phyloP scores from a whole-genome alignment of 106 monocot genomes.

The Agapanthus africanus region DNA sequence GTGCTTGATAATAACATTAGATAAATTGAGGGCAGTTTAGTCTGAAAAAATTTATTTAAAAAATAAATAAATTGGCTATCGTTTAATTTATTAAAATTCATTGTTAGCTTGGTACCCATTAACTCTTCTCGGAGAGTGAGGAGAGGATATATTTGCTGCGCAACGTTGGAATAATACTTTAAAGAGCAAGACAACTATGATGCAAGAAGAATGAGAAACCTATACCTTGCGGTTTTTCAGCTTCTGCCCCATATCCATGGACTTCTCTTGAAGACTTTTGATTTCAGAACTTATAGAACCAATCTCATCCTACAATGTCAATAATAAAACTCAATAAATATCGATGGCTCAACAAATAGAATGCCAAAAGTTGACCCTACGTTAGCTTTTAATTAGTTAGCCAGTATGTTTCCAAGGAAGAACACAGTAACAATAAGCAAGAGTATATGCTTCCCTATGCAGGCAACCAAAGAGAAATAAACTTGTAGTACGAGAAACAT shows the following conservation, averaged over 20 bases:
- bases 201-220: neutral
- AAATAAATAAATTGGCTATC: no score
- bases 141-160: no score
- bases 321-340: slow-evolving; percentile 20
- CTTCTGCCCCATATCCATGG: slow-evolving; percentile 98
- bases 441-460: neutral
- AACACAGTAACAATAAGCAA: neutral
- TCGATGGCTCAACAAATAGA: slow-evolving; percentile 21
- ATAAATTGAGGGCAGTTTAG: no score
- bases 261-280: slow-evolving; percentile 94
- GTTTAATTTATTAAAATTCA: no score
- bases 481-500: neutral
- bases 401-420: neutral
- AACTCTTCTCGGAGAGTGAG: no score
- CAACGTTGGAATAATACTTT: no score
- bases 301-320: slow-evolving; percentile 90
- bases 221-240: slow-evolving; percentile 94
- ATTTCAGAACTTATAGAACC: slow-evolving; percentile 99
- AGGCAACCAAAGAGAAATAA: neutral
- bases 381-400: neutral
- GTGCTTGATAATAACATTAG: no score
- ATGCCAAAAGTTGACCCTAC: neutral
- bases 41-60: no score
- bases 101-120: no score
- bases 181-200: no score